These are phyloP conservation scores for Cercospora zeae-maydis DNA, from an alignment of 2,329 filamentous ascomycete species.

Conservation along the genomic window DNA sequence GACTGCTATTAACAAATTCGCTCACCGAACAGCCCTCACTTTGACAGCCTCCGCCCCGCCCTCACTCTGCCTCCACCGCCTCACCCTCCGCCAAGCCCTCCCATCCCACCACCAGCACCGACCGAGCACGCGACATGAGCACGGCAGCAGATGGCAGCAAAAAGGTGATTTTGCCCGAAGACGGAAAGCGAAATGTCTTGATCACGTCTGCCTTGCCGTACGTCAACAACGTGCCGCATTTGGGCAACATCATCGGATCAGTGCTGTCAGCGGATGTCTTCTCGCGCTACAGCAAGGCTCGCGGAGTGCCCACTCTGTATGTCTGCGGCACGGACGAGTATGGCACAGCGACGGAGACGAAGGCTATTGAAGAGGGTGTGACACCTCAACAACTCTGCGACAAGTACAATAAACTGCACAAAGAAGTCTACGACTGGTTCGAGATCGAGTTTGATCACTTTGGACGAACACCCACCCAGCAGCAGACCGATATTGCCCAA, in stretches of 20 bases:
- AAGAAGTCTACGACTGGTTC: conserved; percentile 94
- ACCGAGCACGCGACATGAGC: conserved; percentile 14
- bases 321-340: conserved; percentile 92
- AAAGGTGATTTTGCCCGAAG: conserved; percentile 43
- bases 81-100: neutral
- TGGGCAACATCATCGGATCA: conserved; percentile 84
- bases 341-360: conserved; percentile 92
- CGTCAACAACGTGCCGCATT: conserved; percentile 69
- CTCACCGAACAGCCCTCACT: neutral
- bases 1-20: neutral
- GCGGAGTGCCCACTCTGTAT: conserved; percentile 75
- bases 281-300: conserved; percentile 67
- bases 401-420: conserved; percentile 88
- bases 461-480: conserved; percentile 80
- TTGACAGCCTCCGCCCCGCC: neutral
- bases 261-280: conserved; percentile 87
- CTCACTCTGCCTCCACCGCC: neutral
- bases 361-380: conserved; percentile 82
- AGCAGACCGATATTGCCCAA: conserved; percentile 91
- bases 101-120: neutral
- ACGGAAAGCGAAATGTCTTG: conserved; percentile 75
- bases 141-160: conserved; percentile 11
- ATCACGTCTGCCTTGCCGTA: conserved; percentile 91
- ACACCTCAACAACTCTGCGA: conserved; percentile 81
- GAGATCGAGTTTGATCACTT: conserved; percentile 93